phyloP scores from a whole-genome alignment of 345 rosid genomes.

The Boechera divaricarpa region DNA sequence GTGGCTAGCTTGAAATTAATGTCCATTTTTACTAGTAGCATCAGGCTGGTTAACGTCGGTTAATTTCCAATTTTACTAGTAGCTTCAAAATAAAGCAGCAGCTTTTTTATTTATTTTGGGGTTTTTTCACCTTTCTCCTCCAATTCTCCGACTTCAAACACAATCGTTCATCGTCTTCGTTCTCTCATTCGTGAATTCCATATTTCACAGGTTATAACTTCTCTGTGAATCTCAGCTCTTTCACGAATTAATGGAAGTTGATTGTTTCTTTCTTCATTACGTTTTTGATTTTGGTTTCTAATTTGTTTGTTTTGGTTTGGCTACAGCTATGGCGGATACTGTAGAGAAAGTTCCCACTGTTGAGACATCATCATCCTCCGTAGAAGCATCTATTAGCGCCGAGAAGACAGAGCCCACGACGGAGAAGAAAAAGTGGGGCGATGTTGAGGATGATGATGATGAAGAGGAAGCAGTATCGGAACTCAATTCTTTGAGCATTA shows the following conservation, averaged over 20 bases:
- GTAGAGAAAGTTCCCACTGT: slow-evolving; percentile 36
- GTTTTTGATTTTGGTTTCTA: slow-evolving; percentile 17
- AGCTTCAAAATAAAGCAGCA: slow-evolving; percentile 25
- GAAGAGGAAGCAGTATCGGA: slow-evolving; percentile 52
- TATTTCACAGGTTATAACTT: not conserved
- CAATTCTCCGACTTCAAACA: not conserved
- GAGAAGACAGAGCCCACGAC: not conserved
- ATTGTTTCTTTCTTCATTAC: not conserved
- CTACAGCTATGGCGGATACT: slow-evolving; percentile 42
- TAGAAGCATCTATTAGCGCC: not conserved
- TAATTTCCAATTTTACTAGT: not conserved
- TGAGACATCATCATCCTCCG: slow-evolving; percentile 6
- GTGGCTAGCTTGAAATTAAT: too few species aligned
- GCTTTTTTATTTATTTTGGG: not conserved
- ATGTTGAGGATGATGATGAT: slow-evolving; percentile 36
- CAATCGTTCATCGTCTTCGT: slow-evolving; percentile 1
- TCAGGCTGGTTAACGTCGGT: not conserved
- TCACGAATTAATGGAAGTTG: not conserved
- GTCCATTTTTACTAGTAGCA: slow-evolving; percentile 2
- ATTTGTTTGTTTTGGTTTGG: not conserved
- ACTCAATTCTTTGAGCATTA: slow-evolving; percentile 55
- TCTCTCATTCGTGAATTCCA: not conserved
- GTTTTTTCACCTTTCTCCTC: not conserved
- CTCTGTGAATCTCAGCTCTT: slow-evolving; percentile 8
- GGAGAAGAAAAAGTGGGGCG: not conserved